Base-by-base conservation (phyloP, 2,329 filamentous ascomycete species). In the Hirsutella minnesotensis region DNA sequence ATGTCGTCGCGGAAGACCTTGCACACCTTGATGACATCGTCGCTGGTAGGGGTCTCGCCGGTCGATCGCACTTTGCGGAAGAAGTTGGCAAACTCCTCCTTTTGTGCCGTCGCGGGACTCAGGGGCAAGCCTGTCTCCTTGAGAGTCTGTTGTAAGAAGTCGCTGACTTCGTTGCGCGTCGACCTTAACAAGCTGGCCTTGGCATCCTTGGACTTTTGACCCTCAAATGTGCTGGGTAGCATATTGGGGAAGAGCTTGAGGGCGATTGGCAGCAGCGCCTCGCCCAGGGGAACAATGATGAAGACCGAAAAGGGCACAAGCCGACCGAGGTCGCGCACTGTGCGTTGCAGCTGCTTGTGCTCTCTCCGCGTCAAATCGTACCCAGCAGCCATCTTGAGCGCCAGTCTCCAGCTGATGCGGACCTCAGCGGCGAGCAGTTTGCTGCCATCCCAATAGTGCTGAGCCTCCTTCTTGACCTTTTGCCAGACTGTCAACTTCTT, bases 1-100 rank as follows among this genome's bases (percentile, higher is more conserved):
- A 98, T 62, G 62, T 98, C 92, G 60, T 98, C 92, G 63, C 92
- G 94, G 78, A 98, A 98, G 50, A 94, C 84, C 73, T 95, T 94
- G 79, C 92, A 96, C 49, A 98, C 90, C 67, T 92, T 95, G 72
- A 98, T 94, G 49, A 98, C 87, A 59, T 98, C 92, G 51, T 89
- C 77, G 42, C 81, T 77, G 4, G 86, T 92, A 1, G 92, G 92
- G 38, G 83, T 74, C 68, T 96, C 90, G 49, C 90, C 92, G 1
- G 90, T 95, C 16, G 86, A 81, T 42, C 92, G 76, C 48, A 96
- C 78, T 71, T 98, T 98, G 60, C 86, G 83, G 81, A 98, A 98
- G 68, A 98, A 98, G 56, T 90, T 86, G 47, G 83, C 76, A 55
- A 98, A 98, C 61, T 96, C 92, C 53, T 95, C 88, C 57, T 83